A percentile compares a stretch with the other conserved stretches of the same genome.
Conservation (phyloP, 768 basidiomycete species). For the Serendipita vermifera region DNA sequence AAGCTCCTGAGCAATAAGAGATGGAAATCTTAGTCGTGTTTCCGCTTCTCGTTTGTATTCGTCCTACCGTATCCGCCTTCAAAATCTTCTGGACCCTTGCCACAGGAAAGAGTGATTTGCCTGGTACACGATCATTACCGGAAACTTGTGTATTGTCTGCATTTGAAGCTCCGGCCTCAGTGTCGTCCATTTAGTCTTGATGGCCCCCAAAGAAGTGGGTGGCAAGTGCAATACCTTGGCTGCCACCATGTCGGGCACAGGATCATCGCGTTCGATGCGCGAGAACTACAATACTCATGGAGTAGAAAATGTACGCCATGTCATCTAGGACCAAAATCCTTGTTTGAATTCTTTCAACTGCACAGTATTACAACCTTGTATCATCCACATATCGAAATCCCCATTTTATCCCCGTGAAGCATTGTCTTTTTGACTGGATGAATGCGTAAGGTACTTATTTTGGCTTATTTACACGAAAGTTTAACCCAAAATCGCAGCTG, state of each 20-base stretch:
- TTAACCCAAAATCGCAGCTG: conserved; percentile 23
- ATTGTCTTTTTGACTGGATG: conserved; percentile 40
- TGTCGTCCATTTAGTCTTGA: too few species aligned
- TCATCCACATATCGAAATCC: conserved; percentile 60
- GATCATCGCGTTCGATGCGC: conserved; percentile 34
- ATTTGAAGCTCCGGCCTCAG: too few species aligned
- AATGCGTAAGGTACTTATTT: conserved; percentile 27
- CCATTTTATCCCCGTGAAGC: conserved; percentile 53
- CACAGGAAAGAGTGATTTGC: conserved; percentile 64
- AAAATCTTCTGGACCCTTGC: conserved; percentile 71
- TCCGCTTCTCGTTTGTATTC: not conserved
- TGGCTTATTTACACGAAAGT: conserved; percentile 9
- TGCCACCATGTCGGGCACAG: not conserved
- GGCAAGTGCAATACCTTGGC: too few species aligned
- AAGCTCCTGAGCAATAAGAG: conserved; percentile 63
- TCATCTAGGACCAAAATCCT: not conserved
- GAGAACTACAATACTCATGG: conserved; percentile 41
- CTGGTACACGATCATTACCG: conserved; percentile 29
- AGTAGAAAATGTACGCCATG: conserved; percentile 39
- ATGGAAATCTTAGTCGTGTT: not conserved
- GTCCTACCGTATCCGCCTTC: conserved; percentile 66
- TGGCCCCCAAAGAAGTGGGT: too few species aligned
- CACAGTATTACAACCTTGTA: conserved; percentile 50
- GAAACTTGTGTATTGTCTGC: conserved; percentile 13
- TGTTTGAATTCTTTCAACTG: not conserved